These are phyloP conservation scores for Meripilus lineatus DNA, from an alignment of 1,284 basidiomycete species.

Conservation along the genomic window DNA sequence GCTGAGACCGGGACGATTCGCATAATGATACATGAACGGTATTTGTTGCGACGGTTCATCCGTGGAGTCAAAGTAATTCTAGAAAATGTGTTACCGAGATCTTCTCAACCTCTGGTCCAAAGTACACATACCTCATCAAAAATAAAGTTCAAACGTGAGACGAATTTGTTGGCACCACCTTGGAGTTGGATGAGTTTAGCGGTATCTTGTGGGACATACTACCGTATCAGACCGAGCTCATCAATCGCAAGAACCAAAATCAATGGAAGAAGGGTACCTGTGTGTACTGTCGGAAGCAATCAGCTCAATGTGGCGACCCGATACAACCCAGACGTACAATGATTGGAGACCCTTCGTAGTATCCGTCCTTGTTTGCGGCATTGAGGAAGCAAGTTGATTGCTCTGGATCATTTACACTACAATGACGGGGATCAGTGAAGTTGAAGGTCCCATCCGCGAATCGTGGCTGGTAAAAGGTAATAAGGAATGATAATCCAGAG, in stretches of 20 bases:
- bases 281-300: background rate
- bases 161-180: constrained; percentile 51
- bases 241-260: too few species aligned
- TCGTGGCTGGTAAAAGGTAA: constrained; percentile 36
- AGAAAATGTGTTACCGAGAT: background rate
- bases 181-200: constrained; percentile 54
- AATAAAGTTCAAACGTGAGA: constrained; percentile 50
- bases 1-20: constrained; percentile 49
- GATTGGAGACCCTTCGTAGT: constrained; percentile 61
- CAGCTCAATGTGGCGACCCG: background rate
- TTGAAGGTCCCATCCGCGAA: constrained; percentile 58
- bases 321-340: constrained; percentile 36
- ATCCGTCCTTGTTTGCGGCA: constrained; percentile 52
- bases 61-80: constrained; percentile 50
- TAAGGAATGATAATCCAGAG: background rate
- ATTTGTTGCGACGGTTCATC: constrained; percentile 62
- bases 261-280: background rate
- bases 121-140: constrained; percentile 38
- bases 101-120: background rate
- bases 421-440: constrained; percentile 63
- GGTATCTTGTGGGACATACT: constrained; percentile 62
- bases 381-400: constrained; percentile 58
- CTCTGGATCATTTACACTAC: constrained; percentile 55
- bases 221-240: too few species aligned
- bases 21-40: constrained; percentile 65